Evolutionary conservation across 352 stramenopile species (phyloP).

Genomic region (Pythium chondricola): DNA sequence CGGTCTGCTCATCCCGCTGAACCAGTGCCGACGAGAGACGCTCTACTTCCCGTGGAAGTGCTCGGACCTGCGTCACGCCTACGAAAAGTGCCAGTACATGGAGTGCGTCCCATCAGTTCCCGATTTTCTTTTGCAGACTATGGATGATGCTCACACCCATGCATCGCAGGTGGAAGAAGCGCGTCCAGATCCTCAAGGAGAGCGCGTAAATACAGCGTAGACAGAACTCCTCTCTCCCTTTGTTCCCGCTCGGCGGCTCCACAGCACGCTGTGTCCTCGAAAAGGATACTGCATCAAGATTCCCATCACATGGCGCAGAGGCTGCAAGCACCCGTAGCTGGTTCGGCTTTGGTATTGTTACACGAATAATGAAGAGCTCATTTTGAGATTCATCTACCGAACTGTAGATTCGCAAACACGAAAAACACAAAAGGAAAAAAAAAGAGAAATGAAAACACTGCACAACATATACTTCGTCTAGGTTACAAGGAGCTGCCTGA

Average conservation of each 20-base stretch:
- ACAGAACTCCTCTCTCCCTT: conserved; percentile 1
- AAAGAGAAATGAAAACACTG: no score
- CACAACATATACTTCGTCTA: no score
- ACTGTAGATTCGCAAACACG: background rate
- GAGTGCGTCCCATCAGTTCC: conserved; percentile 37
- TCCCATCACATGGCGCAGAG: no score
- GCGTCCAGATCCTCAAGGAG: conserved; percentile 76
- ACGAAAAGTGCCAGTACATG: conserved; percentile 98
- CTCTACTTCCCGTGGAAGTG: conserved; percentile 94
- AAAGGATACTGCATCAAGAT: no score
- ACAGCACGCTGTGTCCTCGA: no score
- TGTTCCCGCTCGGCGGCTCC: conserved; percentile 5
- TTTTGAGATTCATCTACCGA: background rate
- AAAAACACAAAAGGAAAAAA: conserved; percentile 3
- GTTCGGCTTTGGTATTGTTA: background rate
- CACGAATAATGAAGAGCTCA: background rate
- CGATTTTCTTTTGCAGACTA: background rate
- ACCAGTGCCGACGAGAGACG: conserved; percentile 93
- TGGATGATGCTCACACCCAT: no score
- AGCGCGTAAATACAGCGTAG: conserved; percentile 30
- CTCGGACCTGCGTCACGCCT: conserved; percentile 95
- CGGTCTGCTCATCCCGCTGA: conserved; percentile 93
- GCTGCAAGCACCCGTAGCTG: no score
- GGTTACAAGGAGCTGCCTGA: no score
- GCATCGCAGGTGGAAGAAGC: conserved; percentile 84